These are phyloP conservation scores for Eucalyptus urophylla DNA, from an alignment of 345 rosid genomes.

Conservation along the genomic window DNA sequence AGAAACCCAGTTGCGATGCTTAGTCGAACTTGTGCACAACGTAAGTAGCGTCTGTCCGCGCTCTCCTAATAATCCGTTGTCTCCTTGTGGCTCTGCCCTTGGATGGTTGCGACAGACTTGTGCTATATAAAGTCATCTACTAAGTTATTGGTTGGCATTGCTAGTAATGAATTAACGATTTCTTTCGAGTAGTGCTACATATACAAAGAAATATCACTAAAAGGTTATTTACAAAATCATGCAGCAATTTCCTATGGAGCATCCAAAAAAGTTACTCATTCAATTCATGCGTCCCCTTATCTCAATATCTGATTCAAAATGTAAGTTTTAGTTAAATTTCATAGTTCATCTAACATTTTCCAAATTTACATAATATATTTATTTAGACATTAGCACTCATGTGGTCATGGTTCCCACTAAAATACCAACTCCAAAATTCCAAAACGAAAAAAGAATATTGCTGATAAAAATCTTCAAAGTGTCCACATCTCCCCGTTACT, in stretches of 20 bases:
- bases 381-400: background rate
- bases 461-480: background rate
- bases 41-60: no score
- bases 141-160: no score
- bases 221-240: background rate
- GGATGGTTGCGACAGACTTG: no score
- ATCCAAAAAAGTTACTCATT: background rate
- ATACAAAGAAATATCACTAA: no score
- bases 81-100: no score
- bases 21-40: background rate
- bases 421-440: background rate
- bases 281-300: background rate
- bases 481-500: background rate
- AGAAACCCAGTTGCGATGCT: no score
- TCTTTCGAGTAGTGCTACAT: no score
- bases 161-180: no score
- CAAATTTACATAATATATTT: background rate
- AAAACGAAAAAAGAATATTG: no score
- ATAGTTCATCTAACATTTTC: background rate
- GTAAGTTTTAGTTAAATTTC: background rate
- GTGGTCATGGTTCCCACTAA: background rate
- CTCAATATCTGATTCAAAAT: rapidly evolving
- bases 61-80: no score
- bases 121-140: no score
- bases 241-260: background rate